phyloP scores from a whole-genome alignment of 495 filamentous ascomycete species.

The Gamarada debralockiae region DNA sequence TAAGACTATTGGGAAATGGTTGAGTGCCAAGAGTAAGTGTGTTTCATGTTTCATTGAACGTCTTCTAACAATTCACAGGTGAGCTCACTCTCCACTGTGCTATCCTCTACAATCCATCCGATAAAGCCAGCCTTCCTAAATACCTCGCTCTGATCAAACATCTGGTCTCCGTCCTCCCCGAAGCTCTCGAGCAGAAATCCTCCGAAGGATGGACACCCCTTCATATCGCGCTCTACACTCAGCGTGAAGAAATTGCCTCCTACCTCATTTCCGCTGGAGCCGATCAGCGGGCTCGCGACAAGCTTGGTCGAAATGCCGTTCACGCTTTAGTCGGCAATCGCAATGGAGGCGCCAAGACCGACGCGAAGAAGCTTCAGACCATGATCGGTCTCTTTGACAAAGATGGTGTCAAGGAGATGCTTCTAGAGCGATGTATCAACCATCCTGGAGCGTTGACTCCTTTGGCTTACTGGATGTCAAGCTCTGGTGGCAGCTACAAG shows the following conservation, averaged over 20 bases:
- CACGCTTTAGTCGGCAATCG: slow-evolving; percentile 1
- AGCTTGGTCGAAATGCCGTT: slow-evolving; percentile 14
- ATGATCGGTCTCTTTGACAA: slow-evolving; percentile 20
- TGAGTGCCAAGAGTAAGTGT: slow-evolving; percentile 41
- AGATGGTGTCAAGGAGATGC: slow-evolving; percentile 31
- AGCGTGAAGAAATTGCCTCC: slow-evolving; percentile 48
- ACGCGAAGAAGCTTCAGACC: slow-evolving; percentile 3
- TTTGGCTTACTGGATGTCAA: slow-evolving; percentile 28
- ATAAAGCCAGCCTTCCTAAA: slow-evolving; percentile 25
- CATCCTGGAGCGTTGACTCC: slow-evolving; percentile 46
- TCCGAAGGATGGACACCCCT: slow-evolving; percentile 56
- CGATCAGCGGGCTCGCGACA: slow-evolving; percentile 41
- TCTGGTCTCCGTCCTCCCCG: slow-evolving; percentile 52
- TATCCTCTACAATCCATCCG: slow-evolving; percentile 38
- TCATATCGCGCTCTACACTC: slow-evolving; percentile 48
- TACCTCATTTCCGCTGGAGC: slow-evolving; percentile 60
- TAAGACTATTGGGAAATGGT: slow-evolving; percentile 54
- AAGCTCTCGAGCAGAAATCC: slow-evolving; percentile 54
- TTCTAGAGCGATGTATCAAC: slow-evolving; percentile 39
- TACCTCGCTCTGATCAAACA: slow-evolving; percentile 55
- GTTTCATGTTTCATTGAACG: slow-evolving; percentile 25
- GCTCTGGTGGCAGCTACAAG: slow-evolving; percentile 28
- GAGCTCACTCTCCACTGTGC: slow-evolving; percentile 65
- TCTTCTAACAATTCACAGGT: slow-evolving; percentile 32
- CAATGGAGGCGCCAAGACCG: not conserved